Evolutionary conservation across 345 rosid genomes (phyloP), one percentile per base, ranked within the genome.

Genomic region (Anacardium occidentale): DNA sequence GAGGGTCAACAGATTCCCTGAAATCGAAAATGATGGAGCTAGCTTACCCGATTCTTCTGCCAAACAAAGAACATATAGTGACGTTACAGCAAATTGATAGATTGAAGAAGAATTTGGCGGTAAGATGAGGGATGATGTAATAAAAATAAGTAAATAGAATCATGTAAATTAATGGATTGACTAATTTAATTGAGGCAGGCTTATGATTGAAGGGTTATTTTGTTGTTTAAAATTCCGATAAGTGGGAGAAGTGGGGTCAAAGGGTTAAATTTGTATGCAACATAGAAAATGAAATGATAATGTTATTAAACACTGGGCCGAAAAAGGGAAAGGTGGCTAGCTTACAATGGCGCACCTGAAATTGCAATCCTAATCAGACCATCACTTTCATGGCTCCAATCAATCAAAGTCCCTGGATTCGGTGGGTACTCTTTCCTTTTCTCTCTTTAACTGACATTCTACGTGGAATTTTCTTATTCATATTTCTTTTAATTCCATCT

Each of bases 321-420:
- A 34, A 17, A 61, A 10, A 15, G 10, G 37, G 24, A 20, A 32
- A 74, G 70, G 80, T 78, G 74, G 83, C 73, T 55, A 48, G 64
- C 60, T 67, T 71, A 64, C 64, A 76, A 72, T 74, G 80, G 74
- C 84, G 83, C 83, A 84, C 85, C 83, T 59, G 55, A 14, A 76
- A 58, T 76, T 88, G 95, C 90, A 61, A 77, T 87, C 89, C 74
- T 75, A 86, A 71, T 87, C 92, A 81, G 85, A 82, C 80, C 85
- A 79, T 83, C 75, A 84, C n/a, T 75, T 78, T 67, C 63, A 54
- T 80, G 77, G 54, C 80, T 66, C 70, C 75, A 2, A 20, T 62
- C 34, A 25, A 54, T 68, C 71, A 37, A 18, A 62, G 75, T 32
- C 22, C 75, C 53, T 77, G 21, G 56, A 67, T 71, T 67, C 78